Evolutionary conservation across 2,329 filamentous ascomycete species (phyloP), one percentile per base, ranked within the genome.

Genomic region (Dryadomyces quercivorus): DNA sequence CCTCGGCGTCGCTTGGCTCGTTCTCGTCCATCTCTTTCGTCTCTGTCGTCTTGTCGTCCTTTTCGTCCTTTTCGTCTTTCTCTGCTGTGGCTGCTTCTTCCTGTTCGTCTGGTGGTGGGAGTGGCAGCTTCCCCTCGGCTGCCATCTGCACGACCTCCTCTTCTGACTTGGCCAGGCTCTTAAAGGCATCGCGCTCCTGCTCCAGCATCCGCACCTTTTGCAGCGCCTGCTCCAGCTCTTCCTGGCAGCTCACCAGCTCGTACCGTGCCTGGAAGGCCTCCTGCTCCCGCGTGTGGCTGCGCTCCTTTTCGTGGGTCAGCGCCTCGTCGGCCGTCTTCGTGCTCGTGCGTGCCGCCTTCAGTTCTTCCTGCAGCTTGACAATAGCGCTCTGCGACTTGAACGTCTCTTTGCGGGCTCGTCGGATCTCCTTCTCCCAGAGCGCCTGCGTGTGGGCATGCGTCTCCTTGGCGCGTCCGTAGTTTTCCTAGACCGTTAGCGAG

Each of bases 361-460:
- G 74, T 62, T 88, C 84, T 61, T 88, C 85, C 64, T 88, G 84
- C n/a, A 85, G 65, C 64, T 86, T 86, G 61, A 88, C 78, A 36
- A 84, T 75, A 12, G 72, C 68, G 2, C 84, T 86, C 61, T 86
- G 83, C n/a, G 80, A 77, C 64, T 87, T 88, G 74, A 87, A 88
- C 2, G 81, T 82, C 61, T 88, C 85, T 61, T 88, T 88, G 51
- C 83, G 75, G 10, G 80, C 76, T 55, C 81, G 75, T 54, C 84
- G 77, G 46, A 87, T 82, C 65, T 88, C 85, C 65, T 88, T 88
- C 62, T 88, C 85, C 78, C 84, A 88, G 10, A 86, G 68, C 20
- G 79, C 70, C 66, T 84, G 79, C 10, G 81, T 82, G 63, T 85
- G 81, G 43, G 78, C 75, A 61, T 85, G 77, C 42, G 81, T 84